A percentile compares a stretch with the other conserved stretches of the same genome.
phyloP scores from a whole-genome alignment of 768 basidiomycete species.

The Suillus weaverae region DNA sequence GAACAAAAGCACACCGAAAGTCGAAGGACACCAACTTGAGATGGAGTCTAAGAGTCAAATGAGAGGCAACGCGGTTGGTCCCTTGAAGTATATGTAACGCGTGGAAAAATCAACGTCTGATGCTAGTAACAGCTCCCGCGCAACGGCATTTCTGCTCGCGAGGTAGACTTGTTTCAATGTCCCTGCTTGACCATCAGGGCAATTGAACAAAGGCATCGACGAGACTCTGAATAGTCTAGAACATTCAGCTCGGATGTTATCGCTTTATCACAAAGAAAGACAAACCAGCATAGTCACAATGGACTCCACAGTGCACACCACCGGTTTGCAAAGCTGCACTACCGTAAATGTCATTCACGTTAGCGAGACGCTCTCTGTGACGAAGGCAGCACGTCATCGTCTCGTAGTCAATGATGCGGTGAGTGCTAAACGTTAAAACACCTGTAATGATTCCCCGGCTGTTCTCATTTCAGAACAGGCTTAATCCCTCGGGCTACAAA shows the following conservation, averaged over 20 bases:
- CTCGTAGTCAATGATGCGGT: not conserved
- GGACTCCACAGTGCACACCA: not conserved
- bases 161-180: not conserved
- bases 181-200: not conserved
- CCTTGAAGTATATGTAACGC: not conserved
- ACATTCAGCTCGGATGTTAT: not conserved
- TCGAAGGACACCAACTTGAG: not conserved
- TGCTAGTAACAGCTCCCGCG: not conserved
- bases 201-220: not conserved
- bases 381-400: not conserved
- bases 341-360: not conserved
- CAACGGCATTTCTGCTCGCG: not conserved
- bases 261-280: not conserved
- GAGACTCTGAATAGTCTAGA: not conserved
- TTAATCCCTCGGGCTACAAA: not conserved
- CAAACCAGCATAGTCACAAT: not conserved
- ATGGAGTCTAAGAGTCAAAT: not conserved
- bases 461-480: not conserved
- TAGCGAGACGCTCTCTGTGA: not conserved
- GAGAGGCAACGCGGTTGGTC: not conserved
- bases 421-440: too few relatives aligned
- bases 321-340: not conserved
- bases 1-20: not conserved
- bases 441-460: not conserved
- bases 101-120: not conserved